Evolutionary conservation across 129 eudicot species (phyloP), one percentile per base, ranked within the genome.

Genomic region (Flaveria ramosissima): DNA sequence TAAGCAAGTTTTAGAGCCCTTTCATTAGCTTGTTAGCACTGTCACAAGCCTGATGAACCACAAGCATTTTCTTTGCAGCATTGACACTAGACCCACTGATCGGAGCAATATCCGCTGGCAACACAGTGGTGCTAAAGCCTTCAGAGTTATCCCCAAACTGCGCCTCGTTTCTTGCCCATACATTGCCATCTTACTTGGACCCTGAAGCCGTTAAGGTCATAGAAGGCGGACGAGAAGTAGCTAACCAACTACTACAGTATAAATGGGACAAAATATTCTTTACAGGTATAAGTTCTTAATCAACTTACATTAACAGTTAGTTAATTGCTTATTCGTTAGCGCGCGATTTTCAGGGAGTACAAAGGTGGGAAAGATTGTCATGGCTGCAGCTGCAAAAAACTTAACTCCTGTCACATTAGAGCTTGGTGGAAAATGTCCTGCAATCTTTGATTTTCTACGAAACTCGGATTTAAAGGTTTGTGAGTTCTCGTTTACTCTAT

Each of bases 61-160:
- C 12, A 46, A 61, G 66, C 70, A 19, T n/a, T 51, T 68, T 59
- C 46, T 41, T 61, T 76, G 85, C 88, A 94, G 98, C 89, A 23
- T 74, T 94, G 79, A 84, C 88, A 55, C 76, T 91, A 83, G 98
- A 94, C 65, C 98, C 98, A 7, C 78, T 94, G 80, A 82, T 91
- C 6, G 98, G 98, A 68, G 98, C 98, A 65, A 83, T 94, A 82
- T 82, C 98, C 80, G 98, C 97, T 6, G 98, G 98, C 74, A 94
- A 94, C 86, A 81, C 92, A 5, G 88, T 71, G 17, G 84, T 91
- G 52, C 4, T 94, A 79, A 94, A 94, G 76, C 97, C 97, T 55
- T 94, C 98, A 0, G 98, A 91, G 82, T 81, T 87, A 7, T 80
- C 93, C 55, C 93, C 98, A 11, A 91, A 86, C 0, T 84, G 92